phyloP scores from a whole-genome alignment of 495 filamentous ascomycete genomes.

The Neurospora discreta region DNA sequence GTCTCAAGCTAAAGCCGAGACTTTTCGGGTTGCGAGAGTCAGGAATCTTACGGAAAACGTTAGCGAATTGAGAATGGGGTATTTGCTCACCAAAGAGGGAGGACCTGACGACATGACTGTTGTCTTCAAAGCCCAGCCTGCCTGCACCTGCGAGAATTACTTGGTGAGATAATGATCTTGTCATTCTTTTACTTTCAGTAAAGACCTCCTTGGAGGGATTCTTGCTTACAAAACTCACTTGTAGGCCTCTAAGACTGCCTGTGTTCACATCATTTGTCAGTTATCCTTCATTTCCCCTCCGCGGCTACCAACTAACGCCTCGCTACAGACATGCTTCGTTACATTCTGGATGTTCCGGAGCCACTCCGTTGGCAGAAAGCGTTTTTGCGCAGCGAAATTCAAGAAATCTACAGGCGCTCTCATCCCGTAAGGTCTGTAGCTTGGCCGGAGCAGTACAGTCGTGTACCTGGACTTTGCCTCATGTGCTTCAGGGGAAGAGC shows the following conservation, averaged over 20 bases:
- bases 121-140: too few relatives aligned
- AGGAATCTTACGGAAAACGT: not conserved
- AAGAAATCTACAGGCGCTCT: not conserved
- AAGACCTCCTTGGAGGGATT: not conserved
- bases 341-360: not conserved
- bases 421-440: not conserved
- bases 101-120: not conserved
- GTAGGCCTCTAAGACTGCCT: not conserved
- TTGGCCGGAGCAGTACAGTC: not conserved
- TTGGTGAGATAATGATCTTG: too few relatives aligned
- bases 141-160: too few relatives aligned
- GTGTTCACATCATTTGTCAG: not conserved
- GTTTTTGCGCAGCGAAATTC: not conserved
- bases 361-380: not conserved
- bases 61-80: not conserved
- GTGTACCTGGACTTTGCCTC: not conserved
- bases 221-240: not conserved
- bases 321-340: not conserved
- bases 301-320: not conserved
- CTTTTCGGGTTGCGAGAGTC: not conserved
- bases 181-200: not conserved
- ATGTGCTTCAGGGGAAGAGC: not conserved
- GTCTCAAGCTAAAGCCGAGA: not conserved
- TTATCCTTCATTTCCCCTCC: not conserved
- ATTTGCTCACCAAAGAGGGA: not conserved